Evolutionary conservation across 177 flowering plant species (phyloP), one percentile per base, ranked within the genome.

Genomic region (Telopea speciosissima): DNA sequence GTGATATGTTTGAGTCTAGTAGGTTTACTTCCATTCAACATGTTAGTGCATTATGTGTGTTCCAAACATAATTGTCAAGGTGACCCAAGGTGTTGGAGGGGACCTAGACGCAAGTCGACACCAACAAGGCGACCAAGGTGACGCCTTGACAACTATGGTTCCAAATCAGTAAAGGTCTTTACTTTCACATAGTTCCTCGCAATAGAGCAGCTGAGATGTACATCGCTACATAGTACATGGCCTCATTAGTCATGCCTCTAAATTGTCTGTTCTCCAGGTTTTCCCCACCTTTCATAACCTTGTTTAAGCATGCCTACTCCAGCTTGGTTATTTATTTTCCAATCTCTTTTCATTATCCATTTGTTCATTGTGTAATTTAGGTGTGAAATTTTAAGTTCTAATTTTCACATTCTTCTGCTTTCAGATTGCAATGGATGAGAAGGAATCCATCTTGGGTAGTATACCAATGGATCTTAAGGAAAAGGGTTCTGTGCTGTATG

Each of bases 361-460:
- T 52, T 49, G 8, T 12, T 28, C 45, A 36, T 67, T 23, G 22
- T 16, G 60, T 52, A 54, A 33, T 14, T 62, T 16, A 49, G 45
- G 7, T 59, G 23, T 25, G 13, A 68, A 45, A 9, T 9, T 31
- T 45, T 24, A 10, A 33, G 12, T 17, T 24, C 21, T 65, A 7
- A 14, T 67, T 67, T 42, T 49, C 3, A 28, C 6, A 2, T 44
- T 67, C n/a, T 12, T 63, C 40, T 52, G 28, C 24, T 79, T 67
- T 75, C 80, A 93, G 98, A 87, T 87, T 72, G 98, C 98, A 54
- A 72, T 33, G 42, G 90, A 91, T 77, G 98, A 88, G 77, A 91
- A 90, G 78, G 90, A 86, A 71, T 78, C 96, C 65, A 91, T 91
- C 65, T 79, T 93, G 78, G 79, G 85, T 67, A 89, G 85, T 75